These are phyloP conservation scores for Yarrowia keelungensis DNA, from an alignment of 805 yeast genomes.

Conservation along the genomic window DNA sequence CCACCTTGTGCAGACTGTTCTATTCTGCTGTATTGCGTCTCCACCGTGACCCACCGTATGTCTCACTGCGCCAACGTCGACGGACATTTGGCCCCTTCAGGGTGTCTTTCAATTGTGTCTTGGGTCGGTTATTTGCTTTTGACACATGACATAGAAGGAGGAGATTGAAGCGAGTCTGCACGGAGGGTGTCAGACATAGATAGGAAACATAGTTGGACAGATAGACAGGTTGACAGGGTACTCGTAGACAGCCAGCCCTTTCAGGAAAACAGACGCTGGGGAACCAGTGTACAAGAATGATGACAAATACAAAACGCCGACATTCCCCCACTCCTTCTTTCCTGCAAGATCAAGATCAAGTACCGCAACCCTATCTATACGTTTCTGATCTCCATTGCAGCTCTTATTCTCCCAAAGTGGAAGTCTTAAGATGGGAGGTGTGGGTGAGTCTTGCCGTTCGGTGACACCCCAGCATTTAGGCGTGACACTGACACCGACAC, in stretches of 20 bases:
- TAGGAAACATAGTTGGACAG: too few species aligned
- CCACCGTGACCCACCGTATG: slow-evolving; percentile 11
- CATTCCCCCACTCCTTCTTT: background rate
- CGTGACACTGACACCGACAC: slow-evolving; percentile 3
- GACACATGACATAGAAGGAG: slow-evolving; percentile 24
- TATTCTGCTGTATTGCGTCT: too few species aligned
- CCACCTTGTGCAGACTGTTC: too few species aligned
- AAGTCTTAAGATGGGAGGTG: background rate
- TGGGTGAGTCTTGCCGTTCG: too few species aligned
- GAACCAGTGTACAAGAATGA: too few species aligned
- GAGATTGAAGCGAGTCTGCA: too few species aligned
- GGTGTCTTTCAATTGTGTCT: background rate
- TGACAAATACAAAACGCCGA: too few species aligned
- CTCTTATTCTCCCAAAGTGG: background rate
- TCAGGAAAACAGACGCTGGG: too few species aligned
- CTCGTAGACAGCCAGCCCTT: too few species aligned
- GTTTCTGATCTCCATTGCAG: slow-evolving; percentile 12
- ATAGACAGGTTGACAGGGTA: background rate
- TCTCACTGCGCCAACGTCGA: slow-evolving; percentile 21
- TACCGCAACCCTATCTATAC: slow-evolving; percentile 30
- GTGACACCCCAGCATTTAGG: background rate
- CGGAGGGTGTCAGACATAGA: too few species aligned
- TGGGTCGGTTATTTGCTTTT: background rate
- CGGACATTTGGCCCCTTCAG: slow-evolving; percentile 10
- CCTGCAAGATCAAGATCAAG: slow-evolving; percentile 33